Conservation (phyloP, 108 stramenopile genomes). For the Craspedostauros australis region DNA sequence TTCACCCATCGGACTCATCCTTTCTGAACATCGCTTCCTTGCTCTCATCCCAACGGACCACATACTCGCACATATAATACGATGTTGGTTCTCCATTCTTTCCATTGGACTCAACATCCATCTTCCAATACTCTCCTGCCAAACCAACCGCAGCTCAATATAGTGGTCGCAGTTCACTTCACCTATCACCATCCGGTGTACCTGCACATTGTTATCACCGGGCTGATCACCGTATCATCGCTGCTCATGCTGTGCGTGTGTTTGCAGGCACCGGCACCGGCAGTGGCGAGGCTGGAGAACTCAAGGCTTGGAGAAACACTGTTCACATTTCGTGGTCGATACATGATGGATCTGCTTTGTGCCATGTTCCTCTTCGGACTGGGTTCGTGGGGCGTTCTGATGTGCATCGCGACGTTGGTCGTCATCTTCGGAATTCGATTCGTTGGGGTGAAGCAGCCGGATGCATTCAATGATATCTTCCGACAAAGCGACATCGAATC, state of each 20-base stretch:
- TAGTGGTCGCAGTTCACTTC: conserved; percentile 37
- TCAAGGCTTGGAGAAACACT: conserved; percentile 28
- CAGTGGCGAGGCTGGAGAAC: conserved; percentile 36
- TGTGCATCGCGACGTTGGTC: conserved; percentile 31
- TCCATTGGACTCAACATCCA: background rate
- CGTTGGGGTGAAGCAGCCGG: conserved; percentile 62
- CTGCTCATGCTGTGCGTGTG: conserved; percentile 52
- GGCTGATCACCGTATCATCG: conserved; percentile 22
- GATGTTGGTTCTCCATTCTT: conserved; percentile 1
- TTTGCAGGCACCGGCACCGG: conserved; percentile 38
- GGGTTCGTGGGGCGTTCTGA: conserved; percentile 48
- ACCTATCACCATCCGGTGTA: conserved; percentile 18
- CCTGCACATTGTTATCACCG: conserved; percentile 40
- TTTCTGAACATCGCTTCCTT: background rate
- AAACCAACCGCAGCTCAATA: conserved; percentile 39
- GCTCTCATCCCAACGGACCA: background rate
- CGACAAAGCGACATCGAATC: conserved; percentile 51
- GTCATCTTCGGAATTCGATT: conserved; percentile 72
- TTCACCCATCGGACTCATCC: background rate
- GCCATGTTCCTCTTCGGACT: conserved; percentile 51
- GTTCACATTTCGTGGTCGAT: conserved; percentile 63
- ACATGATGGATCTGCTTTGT: conserved; percentile 52
- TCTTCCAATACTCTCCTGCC: background rate
- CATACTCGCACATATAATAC: background rate
- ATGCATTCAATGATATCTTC: conserved; percentile 66